Evolutionary conservation across 2,329 filamentous ascomycete species (phyloP).

Genomic region (Hawksworthiomyces lignivorus): DNA sequence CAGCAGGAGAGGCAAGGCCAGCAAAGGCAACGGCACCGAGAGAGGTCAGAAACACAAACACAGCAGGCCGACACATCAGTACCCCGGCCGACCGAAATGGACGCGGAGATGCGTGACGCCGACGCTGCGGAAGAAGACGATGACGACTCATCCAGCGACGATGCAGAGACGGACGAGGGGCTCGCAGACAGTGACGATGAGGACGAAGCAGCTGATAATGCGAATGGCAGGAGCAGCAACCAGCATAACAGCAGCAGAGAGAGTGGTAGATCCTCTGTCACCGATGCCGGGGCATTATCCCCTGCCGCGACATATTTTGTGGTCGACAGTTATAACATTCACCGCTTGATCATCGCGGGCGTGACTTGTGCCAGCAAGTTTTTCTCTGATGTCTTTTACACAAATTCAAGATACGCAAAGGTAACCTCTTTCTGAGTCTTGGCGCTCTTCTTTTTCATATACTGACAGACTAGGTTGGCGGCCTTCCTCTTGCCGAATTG

Average conservation of each 20-base stretch:
- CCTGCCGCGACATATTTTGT: slow-evolving; percentile 66
- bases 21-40: slow-evolving; percentile 15
- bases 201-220: slow-evolving; percentile 2
- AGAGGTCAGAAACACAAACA: neutral
- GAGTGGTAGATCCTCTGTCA: too few species aligned
- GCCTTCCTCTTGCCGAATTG: slow-evolving; percentile 80
- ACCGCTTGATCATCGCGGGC: slow-evolving; percentile 89
- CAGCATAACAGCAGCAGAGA: too few species aligned
- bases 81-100: too few species aligned
- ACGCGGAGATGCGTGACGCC: neutral
- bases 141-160: slow-evolving; percentile 27
- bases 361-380: slow-evolving; percentile 99
- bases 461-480: slow-evolving; percentile 64
- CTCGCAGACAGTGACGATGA: slow-evolving; percentile 39
- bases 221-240: too few species aligned
- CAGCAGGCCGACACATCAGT: slow-evolving; percentile 1
- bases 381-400: slow-evolving; percentile 98
- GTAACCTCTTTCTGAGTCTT: slow-evolving; percentile 54
- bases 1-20: slow-evolving; percentile 26
- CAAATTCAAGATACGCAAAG: slow-evolving; percentile 98
- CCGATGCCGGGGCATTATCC: slow-evolving; percentile 14
- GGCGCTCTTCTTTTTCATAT: slow-evolving; percentile 1
- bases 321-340: slow-evolving; percentile 98
- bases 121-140: slow-evolving; percentile 11
- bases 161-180: slow-evolving; percentile 43